Conservation (phyloP, 1,284 basidiomycete genomes). For the Cutaneotrichosporon arboriforme region DNA sequence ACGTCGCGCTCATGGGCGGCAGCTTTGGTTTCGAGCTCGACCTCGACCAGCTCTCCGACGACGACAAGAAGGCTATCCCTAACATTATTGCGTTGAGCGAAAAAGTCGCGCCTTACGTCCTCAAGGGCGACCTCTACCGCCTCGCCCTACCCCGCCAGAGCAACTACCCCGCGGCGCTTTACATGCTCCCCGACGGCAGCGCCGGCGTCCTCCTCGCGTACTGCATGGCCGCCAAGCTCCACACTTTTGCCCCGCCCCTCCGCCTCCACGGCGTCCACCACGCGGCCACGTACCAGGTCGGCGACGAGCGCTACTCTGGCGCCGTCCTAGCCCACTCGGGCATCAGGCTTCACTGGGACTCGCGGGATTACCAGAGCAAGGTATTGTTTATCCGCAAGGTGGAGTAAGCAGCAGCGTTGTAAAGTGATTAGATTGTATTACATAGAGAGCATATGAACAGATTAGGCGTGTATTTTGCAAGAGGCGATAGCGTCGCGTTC, state of each 20-base stretch:
- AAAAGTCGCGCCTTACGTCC: constrained; percentile 22
- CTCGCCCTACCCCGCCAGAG: constrained; percentile 18
- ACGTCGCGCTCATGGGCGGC: constrained; percentile 40
- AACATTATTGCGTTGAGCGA: constrained; percentile 19
- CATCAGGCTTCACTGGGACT: constrained; percentile 1
- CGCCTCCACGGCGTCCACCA: constrained; percentile 19
- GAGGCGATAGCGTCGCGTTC: too few relatives aligned
- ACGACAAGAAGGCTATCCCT: constrained; percentile 22
- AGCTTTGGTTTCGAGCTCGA: constrained; percentile 37
- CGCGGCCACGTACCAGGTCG: constrained; percentile 15
- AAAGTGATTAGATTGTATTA: neutral
- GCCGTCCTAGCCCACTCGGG: constrained; percentile 7
- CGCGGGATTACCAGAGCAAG: constrained; percentile 11
- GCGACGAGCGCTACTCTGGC: constrained; percentile 11
- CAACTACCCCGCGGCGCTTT: constrained; percentile 31
- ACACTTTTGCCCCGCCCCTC: constrained; percentile 12
- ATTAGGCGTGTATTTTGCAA: too few relatives aligned
- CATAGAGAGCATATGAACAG: too few relatives aligned
- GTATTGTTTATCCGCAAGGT: constrained; percentile 4
- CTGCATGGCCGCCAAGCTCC: constrained; percentile 6
- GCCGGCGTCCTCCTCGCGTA: constrained; percentile 12
- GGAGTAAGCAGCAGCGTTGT: neutral
- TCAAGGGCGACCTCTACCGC: constrained; percentile 28
- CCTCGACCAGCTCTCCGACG: constrained; percentile 13
- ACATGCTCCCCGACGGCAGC: constrained; percentile 8